Percentiles rank a stretch among this genome's conserved stretches.
phyloP scores from a whole-genome alignment of 2,329 filamentous ascomycete genomes.

The Fusarium decemcellulare region DNA sequence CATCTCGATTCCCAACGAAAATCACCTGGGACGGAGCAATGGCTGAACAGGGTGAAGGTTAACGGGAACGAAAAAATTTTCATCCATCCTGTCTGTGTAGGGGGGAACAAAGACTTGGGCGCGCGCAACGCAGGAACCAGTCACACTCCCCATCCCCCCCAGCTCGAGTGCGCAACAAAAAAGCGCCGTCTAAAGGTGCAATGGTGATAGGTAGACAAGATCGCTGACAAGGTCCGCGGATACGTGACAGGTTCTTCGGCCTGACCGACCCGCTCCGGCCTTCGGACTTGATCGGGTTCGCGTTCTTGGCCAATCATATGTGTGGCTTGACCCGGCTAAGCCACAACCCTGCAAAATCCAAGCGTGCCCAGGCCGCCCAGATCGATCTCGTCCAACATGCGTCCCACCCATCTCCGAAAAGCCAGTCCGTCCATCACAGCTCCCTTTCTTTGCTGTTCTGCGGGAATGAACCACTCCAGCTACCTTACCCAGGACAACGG shows the following conservation, averaged over 20 bases:
- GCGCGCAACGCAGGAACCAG: conserved; percentile 35
- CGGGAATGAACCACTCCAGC: conserved; percentile 13
- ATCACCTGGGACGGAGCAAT: conserved; percentile 19
- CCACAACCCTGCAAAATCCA: conserved; percentile 28
- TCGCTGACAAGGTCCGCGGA: conserved; percentile 13
- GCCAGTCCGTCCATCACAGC: conserved; percentile 12
- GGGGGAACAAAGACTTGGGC: conserved; percentile 11
- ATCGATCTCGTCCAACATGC: conserved; percentile 34
- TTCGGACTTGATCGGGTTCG: conserved; percentile 33
- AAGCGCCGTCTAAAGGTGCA: conserved; percentile 8
- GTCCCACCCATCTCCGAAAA: conserved; percentile 28
- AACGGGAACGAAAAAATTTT: conserved; percentile 24
- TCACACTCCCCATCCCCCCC: conserved; percentile 10
- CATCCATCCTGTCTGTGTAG: conserved; percentile 15
- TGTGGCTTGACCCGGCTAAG: conserved; percentile 35
- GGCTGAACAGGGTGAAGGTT: conserved; percentile 24
- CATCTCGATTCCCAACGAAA: conserved; percentile 17
- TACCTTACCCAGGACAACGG: conserved; percentile 17
- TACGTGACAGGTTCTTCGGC: conserved; percentile 38
- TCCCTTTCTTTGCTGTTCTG: conserved; percentile 20
- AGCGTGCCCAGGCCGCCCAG: conserved; percentile 26
- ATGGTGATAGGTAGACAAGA: conserved; percentile 27
- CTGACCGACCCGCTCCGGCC: conserved; percentile 41
- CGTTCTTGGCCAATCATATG: conserved; percentile 32
- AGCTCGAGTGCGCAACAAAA: conserved; percentile 16